Percentiles rank a stretch among this genome's conserved stretches.
phyloP scores from a whole-genome alignment of 2,329 filamentous ascomycete genomes.

The Trichoderma gracile region DNA sequence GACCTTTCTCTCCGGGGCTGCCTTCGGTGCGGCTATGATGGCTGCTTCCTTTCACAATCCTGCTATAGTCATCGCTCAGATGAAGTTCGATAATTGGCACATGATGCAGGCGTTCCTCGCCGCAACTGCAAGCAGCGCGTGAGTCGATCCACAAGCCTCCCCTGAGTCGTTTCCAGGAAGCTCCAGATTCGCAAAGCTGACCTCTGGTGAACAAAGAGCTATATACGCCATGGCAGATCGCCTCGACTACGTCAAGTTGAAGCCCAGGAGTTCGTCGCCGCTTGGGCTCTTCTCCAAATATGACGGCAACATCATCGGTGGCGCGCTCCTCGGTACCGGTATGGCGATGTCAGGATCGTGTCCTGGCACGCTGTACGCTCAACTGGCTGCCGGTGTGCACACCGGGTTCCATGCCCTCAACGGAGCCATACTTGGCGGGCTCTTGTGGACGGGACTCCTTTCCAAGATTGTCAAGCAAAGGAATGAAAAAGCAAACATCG shows the following conservation, averaged over 20 bases:
- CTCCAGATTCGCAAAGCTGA: background rate
- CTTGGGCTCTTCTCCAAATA: slow-evolving; percentile 55
- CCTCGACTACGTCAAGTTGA: slow-evolving; percentile 45
- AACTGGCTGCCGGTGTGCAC: slow-evolving; percentile 55
- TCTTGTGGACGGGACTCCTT: slow-evolving; percentile 51
- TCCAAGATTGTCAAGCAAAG: slow-evolving; percentile 38
- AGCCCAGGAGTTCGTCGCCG: slow-evolving; percentile 52
- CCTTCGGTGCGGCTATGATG: slow-evolving; percentile 63
- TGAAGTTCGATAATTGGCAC: slow-evolving; percentile 61
- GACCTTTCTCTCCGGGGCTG: slow-evolving; percentile 51
- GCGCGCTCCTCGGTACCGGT: slow-evolving; percentile 61
- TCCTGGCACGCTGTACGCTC: slow-evolving; percentile 64
- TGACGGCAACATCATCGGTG: slow-evolving; percentile 67
- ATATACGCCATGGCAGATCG: slow-evolving; percentile 49
- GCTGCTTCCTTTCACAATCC: slow-evolving; percentile 62
- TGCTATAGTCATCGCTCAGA: slow-evolving; percentile 60
- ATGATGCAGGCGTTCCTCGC: slow-evolving; percentile 67
- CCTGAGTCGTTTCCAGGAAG: background rate
- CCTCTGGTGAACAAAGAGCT: slow-evolving; percentile 37
- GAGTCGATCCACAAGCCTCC: slow-evolving; percentile 36
- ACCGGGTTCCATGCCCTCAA: slow-evolving; percentile 54
- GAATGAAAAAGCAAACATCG: slow-evolving; percentile 32
- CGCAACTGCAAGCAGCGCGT: slow-evolving; percentile 63
- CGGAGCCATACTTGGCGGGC: slow-evolving; percentile 58
- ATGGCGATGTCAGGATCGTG: slow-evolving; percentile 67